Conservation (phyloP, 805 yeast genomes). For the Pichia cephalocereana region DNA sequence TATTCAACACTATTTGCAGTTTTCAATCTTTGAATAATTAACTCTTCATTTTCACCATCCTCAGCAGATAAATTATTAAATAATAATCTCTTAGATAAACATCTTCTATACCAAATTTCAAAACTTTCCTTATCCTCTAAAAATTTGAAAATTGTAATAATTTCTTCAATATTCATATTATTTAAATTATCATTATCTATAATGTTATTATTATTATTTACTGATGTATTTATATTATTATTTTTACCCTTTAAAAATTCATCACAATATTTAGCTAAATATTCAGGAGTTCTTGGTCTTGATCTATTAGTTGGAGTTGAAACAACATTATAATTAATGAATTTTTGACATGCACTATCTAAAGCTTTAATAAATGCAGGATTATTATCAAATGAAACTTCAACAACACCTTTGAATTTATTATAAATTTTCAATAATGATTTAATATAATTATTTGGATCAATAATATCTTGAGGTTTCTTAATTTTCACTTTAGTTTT, state of each 20-base stretch:
- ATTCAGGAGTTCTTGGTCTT: constrained; percentile 80
- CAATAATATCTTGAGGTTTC: constrained; percentile 19
- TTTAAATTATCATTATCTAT: constrained; percentile 11
- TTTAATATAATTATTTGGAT: constrained; percentile 74
- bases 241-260: constrained; percentile 68
- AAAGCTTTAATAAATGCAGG: constrained; percentile 76
- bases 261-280: constrained; percentile 85
- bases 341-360: constrained; percentile 79
- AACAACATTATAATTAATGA: constrained; percentile 73
- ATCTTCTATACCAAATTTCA: constrained; percentile 84
- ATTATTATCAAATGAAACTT: constrained; percentile 59
- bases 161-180: constrained; percentile 74
- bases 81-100: constrained; percentile 81
- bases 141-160: constrained; percentile 80
- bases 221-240: not conserved
- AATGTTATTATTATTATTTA: not conserved
- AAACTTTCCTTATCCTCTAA: constrained; percentile 92
- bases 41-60: constrained; percentile 77
- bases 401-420: constrained; percentile 58
- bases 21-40: constrained; percentile 76
- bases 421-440: constrained; percentile 62
- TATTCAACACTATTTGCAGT: constrained; percentile 88
- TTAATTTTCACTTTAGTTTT: constrained; percentile 1
- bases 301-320: constrained; percentile 58
- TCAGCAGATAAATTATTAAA: constrained; percentile 65